Base-by-base conservation (phyloP, 331 rosid species). In the Malus hybrid region DNA sequence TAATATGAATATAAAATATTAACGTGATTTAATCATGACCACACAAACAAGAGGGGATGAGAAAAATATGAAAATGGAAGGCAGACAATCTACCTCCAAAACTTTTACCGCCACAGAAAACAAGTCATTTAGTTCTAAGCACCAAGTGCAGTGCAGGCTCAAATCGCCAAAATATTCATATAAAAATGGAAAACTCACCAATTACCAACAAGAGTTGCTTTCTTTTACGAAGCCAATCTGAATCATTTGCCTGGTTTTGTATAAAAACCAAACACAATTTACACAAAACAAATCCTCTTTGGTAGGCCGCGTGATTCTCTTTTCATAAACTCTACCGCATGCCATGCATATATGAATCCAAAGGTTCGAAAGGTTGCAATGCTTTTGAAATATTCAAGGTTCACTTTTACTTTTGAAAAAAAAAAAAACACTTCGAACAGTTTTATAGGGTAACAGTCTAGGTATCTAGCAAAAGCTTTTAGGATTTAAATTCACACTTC, bases 371-470 rank as follows among this genome's bases (percentile, higher is more conserved):
- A 53, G 12, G 44, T 39, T 39, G 29, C 39, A 60, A 11, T 66
- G 79, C 92, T 84, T 87, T 91, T 87, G 87, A 77, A 71, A 71
- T 71, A 69, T 80, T 82, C 88, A 68, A 87, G 86, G 88, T 39
- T 80, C 66, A 84, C 91, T 90, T 89, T 86, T 77, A 22, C 89
- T 83, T 84, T 90, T 84, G 70, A 58, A 81, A 79, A 44, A 46
- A 1, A 48, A 81, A 76, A 20, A 3, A 3, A 50, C 76, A 50
- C 20, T 39, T 63, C 1, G 61, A 75, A 73, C 73, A 60, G 79
- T 75, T 73, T 70, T 68, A 72, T 84, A 71, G 84, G 79, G 86
- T 76, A 8, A 1, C 18, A 6, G 32, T 73, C 62, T 10, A 28
- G 70, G 20, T 60, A 20, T 66, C 77, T 68, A 73, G 74, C 73